Base-by-base conservation (phyloP, 1,139 yeast genomes). In the Blastobotrys elegans region DNA sequence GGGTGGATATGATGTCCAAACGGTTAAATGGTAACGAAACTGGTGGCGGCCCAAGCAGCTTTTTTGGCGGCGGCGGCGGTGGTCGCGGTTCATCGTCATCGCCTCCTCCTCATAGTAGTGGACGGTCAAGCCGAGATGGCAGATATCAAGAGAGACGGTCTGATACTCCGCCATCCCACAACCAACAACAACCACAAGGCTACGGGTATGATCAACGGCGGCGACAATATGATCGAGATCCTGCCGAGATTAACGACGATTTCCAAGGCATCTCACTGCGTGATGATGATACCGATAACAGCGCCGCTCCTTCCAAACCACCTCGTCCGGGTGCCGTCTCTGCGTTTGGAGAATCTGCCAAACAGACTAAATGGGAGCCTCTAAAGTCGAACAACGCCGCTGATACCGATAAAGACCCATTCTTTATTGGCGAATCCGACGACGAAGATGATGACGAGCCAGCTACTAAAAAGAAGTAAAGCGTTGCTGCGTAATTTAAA, bases 1-100 rank as follows among this genome's bases (percentile, higher is more conserved):
- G 97, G 95, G 84, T 90, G 51, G 79, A 80, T 56, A 88, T 84
- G 20, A 64, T 88, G 51, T 77, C 83, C 40, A 80, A 80, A 69
- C 78, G 76, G 59, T 71, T 84, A 51, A 66, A 63, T 34, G 64
- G 61, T 18, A 56, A 51, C 20, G 53, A 51, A 13, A 31, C 31
- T 24, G 50, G 37, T 24, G 37, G 39, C 24, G 22, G 49, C 31
- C 20, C 43, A 14, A 21, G 40, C 16, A 18, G 21, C 7, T 37
- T 55, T 38, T 55, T 57, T 48, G 56, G 60, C 37, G 56, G 57
- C 18, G 40, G 55, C 41, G 54, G 56, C 20, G n/a, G n/a, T n/a
- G n/a, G n/a, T n/a, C n/a, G n/a, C n/a, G n/a, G n/a, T n/a, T n/a
- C n/a, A n/a, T n/a, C n/a, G n/a, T n/a, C n/a, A n/a, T n/a, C n/a